phyloP scores from a whole-genome alignment of 2,329 filamentous ascomycete species.

The Ophiostoma pallidulum region DNA sequence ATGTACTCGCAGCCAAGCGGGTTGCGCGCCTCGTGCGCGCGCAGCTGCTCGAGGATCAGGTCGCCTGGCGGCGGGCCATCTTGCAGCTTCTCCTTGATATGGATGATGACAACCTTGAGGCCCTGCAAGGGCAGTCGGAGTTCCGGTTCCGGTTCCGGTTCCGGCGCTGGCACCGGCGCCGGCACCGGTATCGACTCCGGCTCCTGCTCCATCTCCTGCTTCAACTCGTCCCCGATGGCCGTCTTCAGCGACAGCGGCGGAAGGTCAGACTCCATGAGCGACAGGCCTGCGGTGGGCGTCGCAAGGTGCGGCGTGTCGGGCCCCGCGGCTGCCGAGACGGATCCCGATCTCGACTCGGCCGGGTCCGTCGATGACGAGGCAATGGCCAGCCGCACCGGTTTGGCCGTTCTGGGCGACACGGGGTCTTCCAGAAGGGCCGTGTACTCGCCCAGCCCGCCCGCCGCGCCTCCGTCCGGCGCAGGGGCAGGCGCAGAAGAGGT shows the following conservation, averaged over 20 bases:
- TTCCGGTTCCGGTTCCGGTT: background rate
- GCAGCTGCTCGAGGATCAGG: slow-evolving; percentile 60
- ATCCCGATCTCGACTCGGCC: too few relatives aligned
- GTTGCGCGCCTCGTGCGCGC: slow-evolving; percentile 52
- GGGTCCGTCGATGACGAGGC: too few relatives aligned
- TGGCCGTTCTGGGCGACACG: slow-evolving; percentile 42
- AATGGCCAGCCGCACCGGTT: slow-evolving; percentile 17
- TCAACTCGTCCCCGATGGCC: slow-evolving; percentile 1
- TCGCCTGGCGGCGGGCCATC: slow-evolving; percentile 59
- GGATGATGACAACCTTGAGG: slow-evolving; percentile 77
- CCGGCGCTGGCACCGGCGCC: too few relatives aligned
- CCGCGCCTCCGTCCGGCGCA: slow-evolving; percentile 13
- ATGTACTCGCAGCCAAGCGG: slow-evolving; percentile 72
- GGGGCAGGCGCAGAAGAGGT: too few relatives aligned
- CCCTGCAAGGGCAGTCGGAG: slow-evolving; percentile 50
- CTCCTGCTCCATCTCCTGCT: too few relatives aligned
- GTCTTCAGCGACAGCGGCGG: slow-evolving; percentile 7
- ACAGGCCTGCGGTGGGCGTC: slow-evolving; percentile 39
- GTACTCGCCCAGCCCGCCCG: background rate
- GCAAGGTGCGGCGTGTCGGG: slow-evolving; percentile 32
- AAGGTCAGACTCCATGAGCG: slow-evolving; percentile 5
- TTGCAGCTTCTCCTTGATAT: slow-evolving; percentile 77
- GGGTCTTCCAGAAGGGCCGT: slow-evolving; percentile 31
- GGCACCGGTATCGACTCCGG: too few relatives aligned
- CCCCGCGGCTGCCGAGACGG: too few relatives aligned